phyloP scores from a whole-genome alignment of 441 rosid species.

The Populus hybrid region DNA sequence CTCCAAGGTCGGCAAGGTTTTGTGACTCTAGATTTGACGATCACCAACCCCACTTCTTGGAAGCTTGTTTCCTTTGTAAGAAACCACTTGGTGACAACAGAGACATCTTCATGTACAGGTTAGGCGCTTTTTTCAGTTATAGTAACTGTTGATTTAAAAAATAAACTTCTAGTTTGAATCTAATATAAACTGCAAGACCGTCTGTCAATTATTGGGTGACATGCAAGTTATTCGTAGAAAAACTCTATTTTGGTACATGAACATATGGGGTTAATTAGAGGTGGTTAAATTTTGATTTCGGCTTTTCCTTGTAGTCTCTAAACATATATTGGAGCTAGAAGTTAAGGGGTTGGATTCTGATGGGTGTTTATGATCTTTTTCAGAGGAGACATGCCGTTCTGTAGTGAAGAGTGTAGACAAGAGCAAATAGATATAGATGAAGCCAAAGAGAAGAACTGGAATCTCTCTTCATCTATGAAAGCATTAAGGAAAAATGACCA shows the following conservation, averaged over 20 bases:
- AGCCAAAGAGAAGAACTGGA: slow-evolving; percentile 57
- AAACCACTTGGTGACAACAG: slow-evolving; percentile 58
- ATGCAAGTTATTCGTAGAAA: no score
- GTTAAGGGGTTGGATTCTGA: neutral
- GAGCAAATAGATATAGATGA: slow-evolving; percentile 86
- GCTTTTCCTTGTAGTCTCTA: neutral
- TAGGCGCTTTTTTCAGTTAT: neutral
- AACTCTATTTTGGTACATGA: no score
- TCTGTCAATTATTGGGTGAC: no score
- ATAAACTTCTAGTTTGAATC: no score
- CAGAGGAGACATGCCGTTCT: slow-evolving; percentile 87
- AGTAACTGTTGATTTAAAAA: neutral
- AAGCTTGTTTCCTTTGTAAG: slow-evolving; percentile 67
- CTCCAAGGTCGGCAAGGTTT: slow-evolving; percentile 43
- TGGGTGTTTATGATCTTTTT: neutral
- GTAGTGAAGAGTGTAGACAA: slow-evolving; percentile 89
- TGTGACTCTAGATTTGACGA: slow-evolving; percentile 53
- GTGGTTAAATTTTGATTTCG: neutral
- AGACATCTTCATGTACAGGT: slow-evolving; percentile 96
- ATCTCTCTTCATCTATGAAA: slow-evolving; percentile 52
- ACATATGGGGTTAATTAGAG: no score
- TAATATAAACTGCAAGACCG: no score
- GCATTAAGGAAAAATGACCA: slow-evolving; percentile 48
- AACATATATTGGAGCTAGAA: neutral
- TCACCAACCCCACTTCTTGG: slow-evolving; percentile 62